Base-by-base conservation (phyloP, 306 rosid genomes). In the Prunus padus region DNA sequence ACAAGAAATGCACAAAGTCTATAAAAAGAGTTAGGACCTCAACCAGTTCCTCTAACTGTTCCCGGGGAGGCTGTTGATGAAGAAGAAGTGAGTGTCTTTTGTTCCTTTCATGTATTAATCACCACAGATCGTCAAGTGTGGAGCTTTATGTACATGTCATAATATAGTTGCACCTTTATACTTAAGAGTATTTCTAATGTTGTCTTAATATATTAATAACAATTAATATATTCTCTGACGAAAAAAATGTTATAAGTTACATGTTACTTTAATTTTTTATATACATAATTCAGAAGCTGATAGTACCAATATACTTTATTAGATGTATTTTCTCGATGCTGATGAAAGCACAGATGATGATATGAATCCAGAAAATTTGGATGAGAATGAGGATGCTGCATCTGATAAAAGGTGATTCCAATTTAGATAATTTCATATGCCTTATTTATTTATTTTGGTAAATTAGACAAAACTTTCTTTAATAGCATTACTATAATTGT, bases 31-130 rank as follows among this genome's bases (percentile, higher is more conserved):
- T 77, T 96, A 87, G 98, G 93, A 40, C 97, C 99, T 79, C 72
- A 86, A 74, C 98, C 98, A 5, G 96, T 95, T 71, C 99, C 98
- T 46, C 81, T 96, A 75, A 88, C 89, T 63, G 96, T 96, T 82
- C 78, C 88, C 4, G 97, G 98, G 67, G 91, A 92, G 82, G 77
- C 75, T 77, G 69, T 92, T 77, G 69, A 84, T 22, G 97, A 92
- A 78, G 99, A 95, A 87, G 99, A 96, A 46, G 99, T 87, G 86
- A 82, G 97, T 82, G 28, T 65, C 49, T 73, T 80, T 54, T 45
- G 16, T 46, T 65, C 52, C 63, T 37, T 44, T 76, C 78, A 26
- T 81, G 26, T 69, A 42, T 37, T 33, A 9, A 42, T 20, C 23
- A 37, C 3, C 22, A 54, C 8, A 15, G 30, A 54, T 31, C 25